Evolutionary conservation across 2,329 filamentous ascomycete species (phyloP).

Genomic region (Thielaviopsis euricoi): DNA sequence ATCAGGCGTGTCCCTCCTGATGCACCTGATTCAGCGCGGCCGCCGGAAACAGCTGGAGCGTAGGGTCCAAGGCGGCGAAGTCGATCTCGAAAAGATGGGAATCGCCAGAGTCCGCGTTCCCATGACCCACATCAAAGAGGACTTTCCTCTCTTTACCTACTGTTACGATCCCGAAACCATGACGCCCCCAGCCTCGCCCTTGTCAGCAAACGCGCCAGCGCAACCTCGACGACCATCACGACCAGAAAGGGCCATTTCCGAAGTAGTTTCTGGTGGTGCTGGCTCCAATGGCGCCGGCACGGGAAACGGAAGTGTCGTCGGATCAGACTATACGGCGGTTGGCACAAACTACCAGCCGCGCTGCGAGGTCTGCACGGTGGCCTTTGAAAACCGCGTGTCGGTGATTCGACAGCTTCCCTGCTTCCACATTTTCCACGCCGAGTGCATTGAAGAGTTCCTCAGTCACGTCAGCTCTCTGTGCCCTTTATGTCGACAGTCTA

Average conservation of each 20-base stretch:
- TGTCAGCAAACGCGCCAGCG: slow-evolving; percentile 12
- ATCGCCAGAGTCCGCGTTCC: slow-evolving; percentile 73
- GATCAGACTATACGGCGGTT: slow-evolving; percentile 13
- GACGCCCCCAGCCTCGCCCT: slow-evolving; percentile 22
- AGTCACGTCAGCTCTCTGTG: slow-evolving; percentile 68
- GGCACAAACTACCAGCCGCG: slow-evolving; percentile 55
- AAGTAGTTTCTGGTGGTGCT: not conserved
- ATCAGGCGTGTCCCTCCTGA: slow-evolving; percentile 46
- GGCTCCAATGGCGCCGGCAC: slow-evolving; percentile 18
- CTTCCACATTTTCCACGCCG: slow-evolving; percentile 81
- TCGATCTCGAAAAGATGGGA: slow-evolving; percentile 72
- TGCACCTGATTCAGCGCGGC: slow-evolving; percentile 62
- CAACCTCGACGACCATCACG: slow-evolving; percentile 1
- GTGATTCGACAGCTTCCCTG: slow-evolving; percentile 76
- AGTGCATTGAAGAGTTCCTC: slow-evolving; percentile 80
- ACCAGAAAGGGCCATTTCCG: not conserved
- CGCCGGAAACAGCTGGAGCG: slow-evolving; percentile 51
- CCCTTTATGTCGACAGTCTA: slow-evolving; percentile 74
- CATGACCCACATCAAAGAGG: slow-evolving; percentile 44
- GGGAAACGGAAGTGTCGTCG: slow-evolving; percentile 10
- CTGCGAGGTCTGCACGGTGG: slow-evolving; percentile 81
- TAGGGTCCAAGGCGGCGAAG: slow-evolving; percentile 60
- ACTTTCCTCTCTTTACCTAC: slow-evolving; percentile 66
- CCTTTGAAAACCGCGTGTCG: slow-evolving; percentile 53
- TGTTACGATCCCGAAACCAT: slow-evolving; percentile 33